Conservation (phyloP, 306 rosid genomes). For the Oemleria cerasiformis region DNA sequence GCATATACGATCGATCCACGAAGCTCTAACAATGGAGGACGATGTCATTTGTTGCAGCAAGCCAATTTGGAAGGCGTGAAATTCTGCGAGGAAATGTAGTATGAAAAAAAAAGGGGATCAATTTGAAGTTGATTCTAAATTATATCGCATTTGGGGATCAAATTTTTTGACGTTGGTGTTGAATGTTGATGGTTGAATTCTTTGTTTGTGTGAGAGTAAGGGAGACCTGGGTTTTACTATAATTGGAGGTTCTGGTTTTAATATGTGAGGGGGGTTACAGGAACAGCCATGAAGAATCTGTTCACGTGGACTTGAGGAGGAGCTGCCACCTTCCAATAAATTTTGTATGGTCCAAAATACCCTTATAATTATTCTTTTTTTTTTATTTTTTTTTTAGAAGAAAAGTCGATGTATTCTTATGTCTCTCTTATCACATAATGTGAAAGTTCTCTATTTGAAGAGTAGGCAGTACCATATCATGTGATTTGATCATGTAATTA, state of each 20-base stretch:
- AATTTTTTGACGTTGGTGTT: neutral
- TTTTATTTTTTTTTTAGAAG: no score
- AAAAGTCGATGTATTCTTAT: no score
- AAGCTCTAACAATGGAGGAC: conserved; percentile 3
- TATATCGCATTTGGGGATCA: neutral
- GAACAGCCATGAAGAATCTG: conserved; percentile 23
- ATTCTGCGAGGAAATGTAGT: neutral
- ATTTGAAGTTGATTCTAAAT: conserved; percentile 2
- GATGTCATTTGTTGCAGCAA: neutral
- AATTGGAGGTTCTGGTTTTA: conserved; percentile 13
- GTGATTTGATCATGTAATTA: no score
- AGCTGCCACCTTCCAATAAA: conserved; percentile 12
- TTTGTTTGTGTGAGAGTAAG: conserved; percentile 5
- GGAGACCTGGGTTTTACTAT: conserved; percentile 22
- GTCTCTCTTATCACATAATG: no score
- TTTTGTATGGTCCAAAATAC: conserved; percentile 13
- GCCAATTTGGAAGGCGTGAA: neutral
- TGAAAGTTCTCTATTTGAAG: no score
- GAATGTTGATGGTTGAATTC: neutral
- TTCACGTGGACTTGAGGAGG: conserved; percentile 28
- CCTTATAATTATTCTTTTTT: neutral
- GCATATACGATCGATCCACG: neutral
- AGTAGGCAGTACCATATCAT: no score
- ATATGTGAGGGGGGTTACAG: neutral
- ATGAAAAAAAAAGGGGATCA: neutral